Base-by-base conservation (phyloP, 371 early-diverging fungal species). In the Apophysomyces elegans region DNA sequence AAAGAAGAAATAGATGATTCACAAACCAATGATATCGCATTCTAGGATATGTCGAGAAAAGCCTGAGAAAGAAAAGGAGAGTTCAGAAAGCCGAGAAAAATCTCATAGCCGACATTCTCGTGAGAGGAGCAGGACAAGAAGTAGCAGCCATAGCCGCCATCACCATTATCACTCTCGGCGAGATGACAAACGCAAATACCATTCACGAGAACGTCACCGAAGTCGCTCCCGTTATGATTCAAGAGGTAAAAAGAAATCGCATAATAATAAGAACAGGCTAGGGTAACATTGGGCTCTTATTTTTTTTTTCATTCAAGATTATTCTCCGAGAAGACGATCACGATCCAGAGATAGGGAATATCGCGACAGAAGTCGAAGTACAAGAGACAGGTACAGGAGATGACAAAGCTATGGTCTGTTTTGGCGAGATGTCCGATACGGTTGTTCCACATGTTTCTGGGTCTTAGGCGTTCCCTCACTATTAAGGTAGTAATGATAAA, bases 141-240 rank as follows among this genome's bases (percentile, higher is more conserved):
- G 54, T 26, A 50, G 46, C 13, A 13, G 16, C 43, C 43, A 43
- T 13, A 13, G 21, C 9, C 54, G 21, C 21, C 21, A 50, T 50
- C 54, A n/a, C 4, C 21, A 50, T 50, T 50, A 50, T 26, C 54
- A 50, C 21, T 26, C 16, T 21, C 54, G 54, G 21, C n/a, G 54
- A 50, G 54, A 50, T 26, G 54, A 50, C 9, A 50, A 50, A 50
- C 54, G 54, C 16, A 50, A 26, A 50, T 50, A 50, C 32, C 54
- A 50, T 21, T 50, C 54, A 50, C n/a, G 54, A 21, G 54, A 50
- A 50, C 54, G 54, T 16, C 54, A 50, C 54, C 54, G 54, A 21
- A 50, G 54, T 11, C n/a, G 54, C n/a, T 50, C 54, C 5, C 54
- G 21, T 21, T 50, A 50, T 26, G 54, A 50, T 21, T n/a, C 54